These are phyloP conservation scores for Fusarium begoniae DNA, from an alignment of 2,329 filamentous ascomycete genomes.

Conservation along the genomic window DNA sequence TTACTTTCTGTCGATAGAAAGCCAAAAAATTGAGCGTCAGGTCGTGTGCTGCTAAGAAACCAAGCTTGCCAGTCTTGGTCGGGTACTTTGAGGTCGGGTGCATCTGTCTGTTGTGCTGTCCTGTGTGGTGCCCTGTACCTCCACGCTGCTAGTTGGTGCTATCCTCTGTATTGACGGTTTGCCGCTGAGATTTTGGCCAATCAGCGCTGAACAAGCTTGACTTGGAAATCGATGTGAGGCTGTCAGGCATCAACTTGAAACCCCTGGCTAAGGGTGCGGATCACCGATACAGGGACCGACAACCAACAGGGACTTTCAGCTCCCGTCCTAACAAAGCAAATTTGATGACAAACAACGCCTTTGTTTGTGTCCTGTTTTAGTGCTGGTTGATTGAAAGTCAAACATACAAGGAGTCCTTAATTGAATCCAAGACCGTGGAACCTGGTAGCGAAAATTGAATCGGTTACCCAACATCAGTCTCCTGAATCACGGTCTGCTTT, in stretches of 20 bases:
- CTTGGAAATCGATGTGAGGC: constrained; percentile 30
- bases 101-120: constrained; percentile 30
- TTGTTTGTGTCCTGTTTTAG: background rate
- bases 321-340: background rate
- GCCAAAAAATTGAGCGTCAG: constrained; percentile 5
- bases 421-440: background rate
- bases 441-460: background rate
- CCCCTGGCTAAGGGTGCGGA: constrained; percentile 24
- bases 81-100: constrained; percentile 21
- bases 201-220: constrained; percentile 26
- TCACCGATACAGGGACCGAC: background rate
- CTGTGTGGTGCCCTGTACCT: constrained; percentile 34
- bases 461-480: background rate
- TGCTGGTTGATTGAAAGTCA: background rate
- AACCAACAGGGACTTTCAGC: background rate
- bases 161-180: constrained; percentile 29
- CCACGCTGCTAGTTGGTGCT: constrained; percentile 30
- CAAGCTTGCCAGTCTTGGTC: constrained; percentile 27
- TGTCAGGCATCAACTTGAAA: constrained; percentile 42
- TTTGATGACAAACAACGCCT: background rate
- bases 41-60: constrained; percentile 26
- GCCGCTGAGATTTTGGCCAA: constrained; percentile 42
- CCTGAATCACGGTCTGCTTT: background rate
- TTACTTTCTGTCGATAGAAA: background rate
- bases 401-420: background rate